Evolutionary conservation across 495 filamentous ascomycete species (phyloP), one percentile per base, ranked within the genome.

Genomic region (Lasiosphaeria miniovina): DNA sequence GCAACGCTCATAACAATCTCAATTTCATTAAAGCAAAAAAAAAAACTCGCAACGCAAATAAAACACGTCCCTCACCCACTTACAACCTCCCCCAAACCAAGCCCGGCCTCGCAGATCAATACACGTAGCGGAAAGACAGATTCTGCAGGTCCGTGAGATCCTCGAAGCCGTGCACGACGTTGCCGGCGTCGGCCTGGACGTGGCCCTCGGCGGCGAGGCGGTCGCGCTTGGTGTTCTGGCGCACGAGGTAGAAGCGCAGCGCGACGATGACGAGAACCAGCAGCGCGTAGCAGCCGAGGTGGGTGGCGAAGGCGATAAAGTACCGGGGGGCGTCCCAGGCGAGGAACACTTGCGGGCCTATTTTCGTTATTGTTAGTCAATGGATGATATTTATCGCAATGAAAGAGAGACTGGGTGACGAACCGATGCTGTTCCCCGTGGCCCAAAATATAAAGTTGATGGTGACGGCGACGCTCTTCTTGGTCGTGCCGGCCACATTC

Each of bases 81-180:
- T 24, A 24, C 24, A 24, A 24, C 24, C 24, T 24, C 24, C 24
- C 24, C 24, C 24, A 24, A 24, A 24, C 24, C 24, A 24, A 24
- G 24, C 24, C 24, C 24, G 2, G 24, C 24, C 24, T 24, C 24
- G 24, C 52, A 4, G 3, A 14, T 57, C 46, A 65, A 43, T 62
- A 65, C 36, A 78, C 74, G 65, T 83, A 84, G 60, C 80, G 73
- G 60, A 85, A 84, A 59, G 82, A 81, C 11, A 70, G 68, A 59
- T 85, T 85, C 76, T 84, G 78, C 60, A 65, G 68, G 69, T 86
- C 84, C 35, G 83, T 86, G 62, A 85, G 62, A 65, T 86, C 84
- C 55, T 83, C 77, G 53, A 84, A 86, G 14, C 80, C 80, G 57
- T 82, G 81, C 4, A 74, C 65, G 49, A 79, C 55, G 36, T 65